Evolutionary conservation across 208 protist species (phyloP), one percentile per base, ranked within the genome.

Genomic region (Strigomonas galati): DNA sequence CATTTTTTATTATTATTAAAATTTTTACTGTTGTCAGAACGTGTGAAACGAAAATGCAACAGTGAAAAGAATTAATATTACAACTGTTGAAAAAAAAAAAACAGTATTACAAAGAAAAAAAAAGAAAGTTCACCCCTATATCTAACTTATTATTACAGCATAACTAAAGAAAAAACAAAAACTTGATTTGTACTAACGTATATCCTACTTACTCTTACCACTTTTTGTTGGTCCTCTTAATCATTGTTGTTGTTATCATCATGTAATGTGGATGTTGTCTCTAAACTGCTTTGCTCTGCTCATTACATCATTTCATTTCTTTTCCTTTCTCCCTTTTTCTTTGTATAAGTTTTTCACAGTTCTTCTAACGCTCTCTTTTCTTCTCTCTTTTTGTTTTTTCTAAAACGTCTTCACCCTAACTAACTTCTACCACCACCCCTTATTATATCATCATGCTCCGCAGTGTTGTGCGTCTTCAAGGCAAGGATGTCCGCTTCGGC

Each of bases 401-500:
- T 12, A 6, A 58, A 58, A 59, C n/a, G 4, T 31, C 31, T 21
- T 14, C 31, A 59, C 21, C 31, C 9, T 40, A 19, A 32, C 17
- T 59, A 56, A 56, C 23, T 44, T 44, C 37, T 44, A 6, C 6
- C 6, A 6, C 14, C 9, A 17, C 6, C 37, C 37, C 35, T 40
- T 40, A 27, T 62, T 46, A 62, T 46, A 37, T 24, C 17, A 32
- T 48, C 56, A 62, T 62, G 56, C 35, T 62, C 30, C 56, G 56
- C n/a, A 48, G 31, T 23, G 19, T 64, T 27, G 59, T 64, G 30
- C 32, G 23, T 2, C 59, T 26, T 12, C 59, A 64, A 40, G 90
- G 74, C 55, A 99, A 99, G 86, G 97, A 99, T 23, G 93, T 99
- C 56, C 78, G 87, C 65, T 99, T 98, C 62, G 95, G 95, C 59